A percentile compares a stretch with the other conserved stretches of the same genome.
phyloP scores from a whole-genome alignment of 2,329 filamentous ascomycete species.

The Stemphylium beticola region DNA sequence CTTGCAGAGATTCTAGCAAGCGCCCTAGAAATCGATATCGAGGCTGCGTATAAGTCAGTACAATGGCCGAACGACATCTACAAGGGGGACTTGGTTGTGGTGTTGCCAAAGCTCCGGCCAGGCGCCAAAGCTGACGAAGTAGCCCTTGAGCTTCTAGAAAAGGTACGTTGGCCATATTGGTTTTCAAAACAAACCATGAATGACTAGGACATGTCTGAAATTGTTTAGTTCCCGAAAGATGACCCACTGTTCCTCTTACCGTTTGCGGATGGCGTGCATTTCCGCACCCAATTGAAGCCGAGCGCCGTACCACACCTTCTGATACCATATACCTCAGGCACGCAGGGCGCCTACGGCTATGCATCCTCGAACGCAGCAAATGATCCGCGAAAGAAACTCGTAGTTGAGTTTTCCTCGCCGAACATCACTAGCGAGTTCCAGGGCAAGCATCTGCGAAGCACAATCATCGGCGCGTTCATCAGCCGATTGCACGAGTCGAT shows the following conservation, averaged over 20 bases:
- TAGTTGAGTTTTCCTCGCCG: conserved; percentile 77
- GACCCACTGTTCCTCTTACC: conserved; percentile 71
- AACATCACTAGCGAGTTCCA: conserved; percentile 77
- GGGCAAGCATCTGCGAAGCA: conserved; percentile 69
- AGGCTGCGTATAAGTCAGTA: conserved; percentile 32
- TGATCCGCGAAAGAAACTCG: conserved; percentile 60
- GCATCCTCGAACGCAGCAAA: conserved; percentile 47
- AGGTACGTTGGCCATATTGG: too few relatives aligned
- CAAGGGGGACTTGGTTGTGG: conserved; percentile 37
- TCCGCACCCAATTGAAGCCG: conserved; percentile 71
- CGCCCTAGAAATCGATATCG: conserved; percentile 20
- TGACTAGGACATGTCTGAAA: too few relatives aligned
- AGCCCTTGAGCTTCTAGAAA: conserved; percentile 22
- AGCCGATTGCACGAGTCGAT: conserved; percentile 64
- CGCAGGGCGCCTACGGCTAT: conserved; percentile 61
- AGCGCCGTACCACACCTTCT: conserved; percentile 64
- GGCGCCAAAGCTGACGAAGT: conserved; percentile 27
- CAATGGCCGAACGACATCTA: conserved; percentile 41
- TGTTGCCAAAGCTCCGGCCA: conserved; percentile 35
- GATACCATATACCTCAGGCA: conserved; percentile 67
- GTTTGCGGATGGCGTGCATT: conserved; percentile 63
- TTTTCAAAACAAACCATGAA: too few relatives aligned
- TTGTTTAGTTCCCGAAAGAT: conserved; percentile 65
- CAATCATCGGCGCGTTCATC: conserved; percentile 69
- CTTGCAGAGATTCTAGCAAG: conserved; percentile 29